Evolutionary conservation across 2,329 filamentous ascomycete genomes (phyloP).

Genomic region (Chrysoporthe puriensis): DNA sequence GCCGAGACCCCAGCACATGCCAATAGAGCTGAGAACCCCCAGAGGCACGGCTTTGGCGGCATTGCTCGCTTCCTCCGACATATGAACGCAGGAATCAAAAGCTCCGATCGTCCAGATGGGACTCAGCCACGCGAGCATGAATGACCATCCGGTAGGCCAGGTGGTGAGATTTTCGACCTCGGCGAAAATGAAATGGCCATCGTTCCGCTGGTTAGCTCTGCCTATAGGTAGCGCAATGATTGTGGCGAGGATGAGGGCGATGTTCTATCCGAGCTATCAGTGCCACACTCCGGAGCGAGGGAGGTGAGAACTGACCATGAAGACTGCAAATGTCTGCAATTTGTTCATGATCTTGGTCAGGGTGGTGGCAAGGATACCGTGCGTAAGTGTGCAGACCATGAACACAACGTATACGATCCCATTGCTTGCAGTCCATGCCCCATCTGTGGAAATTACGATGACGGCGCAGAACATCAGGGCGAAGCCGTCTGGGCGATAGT

Average conservation of each 20-base stretch:
- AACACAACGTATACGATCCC: slow-evolving; percentile 62
- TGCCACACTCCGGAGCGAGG: background rate
- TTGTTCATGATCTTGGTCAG: slow-evolving; percentile 61
- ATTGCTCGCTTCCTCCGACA: slow-evolving; percentile 64
- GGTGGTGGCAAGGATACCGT: slow-evolving; percentile 57
- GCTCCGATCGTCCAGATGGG: slow-evolving; percentile 66
- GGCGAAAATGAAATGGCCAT: slow-evolving; percentile 56
- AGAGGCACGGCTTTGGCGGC: slow-evolving; percentile 62
- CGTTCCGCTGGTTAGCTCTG: slow-evolving; percentile 43
- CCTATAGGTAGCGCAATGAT: slow-evolving; percentile 61
- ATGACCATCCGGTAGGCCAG: slow-evolving; percentile 61
- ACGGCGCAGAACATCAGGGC: slow-evolving; percentile 62
- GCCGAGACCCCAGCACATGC: slow-evolving; percentile 56
- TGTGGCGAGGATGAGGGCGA: slow-evolving; percentile 58
- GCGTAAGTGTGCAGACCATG: slow-evolving; percentile 54
- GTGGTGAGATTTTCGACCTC: slow-evolving; percentile 60
- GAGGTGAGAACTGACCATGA: slow-evolving; percentile 36
- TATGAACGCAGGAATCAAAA: slow-evolving; percentile 57
- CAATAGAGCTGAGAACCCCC: slow-evolving; percentile 62
- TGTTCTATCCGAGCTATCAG: slow-evolving; percentile 40
- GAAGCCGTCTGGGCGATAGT: slow-evolving; percentile 44
- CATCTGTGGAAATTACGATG: slow-evolving; percentile 60
- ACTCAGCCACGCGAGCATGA: slow-evolving; percentile 63
- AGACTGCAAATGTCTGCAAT: slow-evolving; percentile 59
- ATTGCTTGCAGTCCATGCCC: slow-evolving; percentile 58